Conservation (phyloP, 257 asterid species). For the Plantago major region DNA sequence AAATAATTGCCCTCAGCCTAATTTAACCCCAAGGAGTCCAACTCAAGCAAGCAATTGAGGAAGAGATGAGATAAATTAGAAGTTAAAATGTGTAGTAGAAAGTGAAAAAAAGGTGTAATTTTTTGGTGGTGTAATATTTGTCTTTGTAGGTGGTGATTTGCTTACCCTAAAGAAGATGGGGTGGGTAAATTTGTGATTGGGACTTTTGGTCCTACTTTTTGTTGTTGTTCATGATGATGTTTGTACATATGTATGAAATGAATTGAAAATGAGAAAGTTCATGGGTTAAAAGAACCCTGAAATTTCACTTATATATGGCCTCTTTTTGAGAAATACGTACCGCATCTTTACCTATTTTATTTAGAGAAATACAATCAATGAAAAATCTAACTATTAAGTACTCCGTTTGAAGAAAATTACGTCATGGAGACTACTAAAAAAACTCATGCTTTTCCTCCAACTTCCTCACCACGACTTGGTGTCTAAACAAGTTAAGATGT, state of each 20-base stretch:
- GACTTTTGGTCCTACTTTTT: slow-evolving; percentile 13
- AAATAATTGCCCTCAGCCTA: slow-evolving; percentile 43
- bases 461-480: background rate
- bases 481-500: too few species aligned
- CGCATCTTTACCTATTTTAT: too few species aligned
- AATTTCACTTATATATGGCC: slow-evolving; percentile 8
- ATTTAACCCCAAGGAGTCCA: slow-evolving; percentile 37
- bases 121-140: slow-evolving; percentile 17
- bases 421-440: too few species aligned
- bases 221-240: slow-evolving; percentile 5
- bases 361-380: too few species aligned
- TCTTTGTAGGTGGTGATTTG: slow-evolving; percentile 16
- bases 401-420: too few species aligned
- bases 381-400: too few species aligned
- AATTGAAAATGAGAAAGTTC: slow-evolving; percentile 13
- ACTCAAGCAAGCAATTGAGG: slow-evolving; percentile 25
- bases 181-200: slow-evolving; percentile 20
- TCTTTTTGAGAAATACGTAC: too few species aligned
- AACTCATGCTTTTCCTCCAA: too few species aligned
- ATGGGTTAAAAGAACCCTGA: slow-evolving; percentile 16
- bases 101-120: slow-evolving; percentile 18
- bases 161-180: slow-evolving; percentile 8
- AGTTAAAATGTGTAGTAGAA: slow-evolving; percentile 15
- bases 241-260: slow-evolving; percentile 27
- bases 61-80: slow-evolving; percentile 12